Evolutionary conservation across 768 basidiomycete genomes (phyloP).

Genomic region (Pisolithus tinctorius): DNA sequence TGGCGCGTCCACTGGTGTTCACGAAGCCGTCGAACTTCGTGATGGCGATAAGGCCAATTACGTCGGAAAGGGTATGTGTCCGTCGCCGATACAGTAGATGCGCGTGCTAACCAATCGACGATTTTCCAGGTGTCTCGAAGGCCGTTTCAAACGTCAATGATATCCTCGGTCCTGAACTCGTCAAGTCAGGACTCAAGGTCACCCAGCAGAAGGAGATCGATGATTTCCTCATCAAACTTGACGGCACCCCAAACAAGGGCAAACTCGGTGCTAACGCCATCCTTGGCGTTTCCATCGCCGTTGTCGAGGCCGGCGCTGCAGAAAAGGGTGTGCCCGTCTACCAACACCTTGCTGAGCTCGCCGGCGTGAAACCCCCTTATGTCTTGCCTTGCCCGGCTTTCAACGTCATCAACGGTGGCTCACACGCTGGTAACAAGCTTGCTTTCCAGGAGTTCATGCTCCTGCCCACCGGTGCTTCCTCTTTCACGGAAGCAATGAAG

Average conservation of each 20-base stretch:
- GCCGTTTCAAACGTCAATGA: constrained; percentile 94
- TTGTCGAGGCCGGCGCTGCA: constrained; percentile 85
- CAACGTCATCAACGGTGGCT: constrained; percentile 99
- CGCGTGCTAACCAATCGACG: background rate
- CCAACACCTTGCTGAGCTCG: constrained; percentile 92
- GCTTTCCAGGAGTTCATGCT: constrained; percentile 99
- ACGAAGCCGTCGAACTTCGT: constrained; percentile 98
- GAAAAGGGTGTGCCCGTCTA: constrained; percentile 96
- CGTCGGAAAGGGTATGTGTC: constrained; percentile 81
- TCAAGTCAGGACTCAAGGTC: constrained; percentile 77
- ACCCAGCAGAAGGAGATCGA: constrained; percentile 94
- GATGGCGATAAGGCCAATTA: constrained; percentile 92
- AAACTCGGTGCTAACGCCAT: constrained; percentile 99
- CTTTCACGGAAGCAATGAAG: constrained; percentile 97
- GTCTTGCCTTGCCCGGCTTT: constrained; percentile 89
- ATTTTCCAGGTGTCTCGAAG: constrained; percentile 72
- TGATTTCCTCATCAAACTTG: constrained; percentile 96
- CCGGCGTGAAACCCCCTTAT: constrained; percentile 91
- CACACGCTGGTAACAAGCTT: constrained; percentile 98
- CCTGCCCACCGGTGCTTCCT: constrained; percentile 85
- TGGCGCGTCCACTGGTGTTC: constrained; percentile 95
- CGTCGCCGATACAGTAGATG: background rate
- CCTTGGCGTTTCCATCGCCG: constrained; percentile 96
- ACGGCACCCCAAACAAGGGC: constrained; percentile 97
- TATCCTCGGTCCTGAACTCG: constrained; percentile 80